phyloP scores from a whole-genome alignment of 2,329 filamentous ascomycete species.

The Exophiala sideris region DNA sequence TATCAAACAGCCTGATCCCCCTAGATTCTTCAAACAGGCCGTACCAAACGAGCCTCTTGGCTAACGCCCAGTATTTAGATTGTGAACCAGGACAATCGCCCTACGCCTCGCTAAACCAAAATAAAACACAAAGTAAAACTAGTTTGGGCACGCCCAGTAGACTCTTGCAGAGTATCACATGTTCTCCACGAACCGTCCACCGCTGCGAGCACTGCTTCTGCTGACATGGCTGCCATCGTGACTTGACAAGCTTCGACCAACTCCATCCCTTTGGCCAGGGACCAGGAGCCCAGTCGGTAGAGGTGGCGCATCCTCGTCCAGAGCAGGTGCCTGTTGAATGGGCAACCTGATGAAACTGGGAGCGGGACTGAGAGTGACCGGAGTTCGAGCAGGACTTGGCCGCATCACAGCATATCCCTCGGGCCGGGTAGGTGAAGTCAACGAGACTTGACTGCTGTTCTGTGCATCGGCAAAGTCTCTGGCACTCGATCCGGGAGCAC shows the following conservation, averaged over 20 bases:
- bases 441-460: slow-evolving; percentile 18
- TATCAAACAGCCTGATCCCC: slow-evolving; percentile 2
- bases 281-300: slow-evolving; percentile 32
- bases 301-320: slow-evolving; percentile 26
- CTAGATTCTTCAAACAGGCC: neutral
- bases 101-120: slow-evolving; percentile 8
- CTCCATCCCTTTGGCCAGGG: slow-evolving; percentile 35
- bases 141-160: neutral
- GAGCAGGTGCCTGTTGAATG: slow-evolving; percentile 23
- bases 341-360: slow-evolving; percentile 30
- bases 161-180: slow-evolving; percentile 20
- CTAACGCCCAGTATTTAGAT: neutral
- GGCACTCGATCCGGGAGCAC: slow-evolving; percentile 4
- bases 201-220: slow-evolving; percentile 32
- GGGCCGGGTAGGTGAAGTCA: slow-evolving; percentile 28
- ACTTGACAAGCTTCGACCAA: slow-evolving; percentile 42
- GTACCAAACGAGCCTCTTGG: neutral
- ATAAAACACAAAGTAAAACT: neutral
- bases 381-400: slow-evolving; percentile 43
- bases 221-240: slow-evolving; percentile 42
- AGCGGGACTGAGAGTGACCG: slow-evolving; percentile 35
- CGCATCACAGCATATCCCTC: slow-evolving; percentile 37
- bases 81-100: slow-evolving; percentile 2
- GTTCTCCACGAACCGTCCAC: slow-evolving; percentile 39
- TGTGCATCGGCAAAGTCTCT: slow-evolving; percentile 19